Evolutionary conservation across 2,329 filamentous ascomycete genomes (phyloP).

Genomic region (Pseudogymnoascus sp.): DNA sequence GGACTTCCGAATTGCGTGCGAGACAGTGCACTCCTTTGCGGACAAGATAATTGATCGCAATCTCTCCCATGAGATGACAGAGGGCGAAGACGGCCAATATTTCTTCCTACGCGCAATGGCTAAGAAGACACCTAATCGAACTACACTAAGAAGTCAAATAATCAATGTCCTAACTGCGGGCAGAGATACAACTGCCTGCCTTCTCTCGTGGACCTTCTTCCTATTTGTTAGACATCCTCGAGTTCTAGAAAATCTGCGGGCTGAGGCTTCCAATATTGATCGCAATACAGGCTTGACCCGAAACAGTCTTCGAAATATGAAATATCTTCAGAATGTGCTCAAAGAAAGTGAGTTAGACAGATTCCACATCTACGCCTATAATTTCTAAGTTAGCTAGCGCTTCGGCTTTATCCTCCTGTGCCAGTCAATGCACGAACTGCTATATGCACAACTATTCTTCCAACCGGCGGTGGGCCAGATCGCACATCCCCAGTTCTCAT

Average conservation of each 20-base stretch:
- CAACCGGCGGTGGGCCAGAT: slow-evolving; percentile 26
- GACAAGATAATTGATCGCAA: slow-evolving; percentile 28
- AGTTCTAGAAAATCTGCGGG: slow-evolving; percentile 6
- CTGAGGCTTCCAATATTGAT: background rate
- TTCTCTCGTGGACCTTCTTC: slow-evolving; percentile 13
- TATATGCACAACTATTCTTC: slow-evolving; percentile 20
- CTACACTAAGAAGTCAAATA: slow-evolving; percentile 26
- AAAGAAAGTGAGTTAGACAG: slow-evolving; percentile 14
- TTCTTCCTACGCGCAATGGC: slow-evolving; percentile 11
- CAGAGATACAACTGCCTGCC: slow-evolving; percentile 11
- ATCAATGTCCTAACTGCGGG: slow-evolving; percentile 26
- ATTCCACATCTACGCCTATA: background rate
- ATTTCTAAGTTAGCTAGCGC: slow-evolving; percentile 9
- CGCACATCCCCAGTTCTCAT: slow-evolving; percentile 23
- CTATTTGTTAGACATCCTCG: slow-evolving; percentile 13
- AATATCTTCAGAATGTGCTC: slow-evolving; percentile 14
- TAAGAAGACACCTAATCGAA: slow-evolving; percentile 25
- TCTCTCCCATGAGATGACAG: slow-evolving; percentile 18
- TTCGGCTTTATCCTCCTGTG: slow-evolving; percentile 23
- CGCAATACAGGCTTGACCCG: slow-evolving; percentile 11
- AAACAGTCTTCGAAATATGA: slow-evolving; percentile 10
- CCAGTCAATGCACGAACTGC: slow-evolving; percentile 23
- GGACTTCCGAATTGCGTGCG: slow-evolving; percentile 21
- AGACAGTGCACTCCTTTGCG: slow-evolving; percentile 16
- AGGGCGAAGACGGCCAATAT: slow-evolving; percentile 13